A percentile compares a stretch with the other conserved stretches of the same genome.
These are phyloP conservation scores for Ricinus communis DNA, from an alignment of 345 rosid species.

Conservation along the genomic window DNA sequence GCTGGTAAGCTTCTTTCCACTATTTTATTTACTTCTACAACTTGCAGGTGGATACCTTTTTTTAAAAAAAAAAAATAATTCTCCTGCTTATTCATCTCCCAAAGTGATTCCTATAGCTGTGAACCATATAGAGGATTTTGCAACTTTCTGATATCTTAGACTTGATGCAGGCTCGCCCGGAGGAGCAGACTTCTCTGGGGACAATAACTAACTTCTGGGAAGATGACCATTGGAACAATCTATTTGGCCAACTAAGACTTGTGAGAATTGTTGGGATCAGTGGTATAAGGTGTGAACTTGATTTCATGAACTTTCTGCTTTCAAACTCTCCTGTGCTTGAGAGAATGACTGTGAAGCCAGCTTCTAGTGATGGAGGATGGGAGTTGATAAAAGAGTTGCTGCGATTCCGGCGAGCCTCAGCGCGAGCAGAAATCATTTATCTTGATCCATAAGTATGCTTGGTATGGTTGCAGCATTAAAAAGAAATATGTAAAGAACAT, in stretches of 20 bases:
- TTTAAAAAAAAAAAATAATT: too few species aligned
- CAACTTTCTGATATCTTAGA: slow-evolving; percentile 12
- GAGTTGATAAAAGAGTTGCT: slow-evolving; percentile 54
- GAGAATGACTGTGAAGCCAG: slow-evolving; percentile 55
- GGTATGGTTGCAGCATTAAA: neutral
- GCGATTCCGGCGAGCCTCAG: slow-evolving; percentile 57
- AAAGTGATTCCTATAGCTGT: neutral
- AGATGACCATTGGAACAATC: slow-evolving; percentile 42
- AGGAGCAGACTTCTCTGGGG: slow-evolving; percentile 35
- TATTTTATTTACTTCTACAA: neutral
- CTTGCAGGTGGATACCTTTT: neutral
- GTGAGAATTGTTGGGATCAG: slow-evolving; percentile 47
- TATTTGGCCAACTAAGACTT: slow-evolving; percentile 48
- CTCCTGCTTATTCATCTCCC: neutral
- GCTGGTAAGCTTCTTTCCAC: slow-evolving; percentile 38
- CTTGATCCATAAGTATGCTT: slow-evolving; percentile 39
- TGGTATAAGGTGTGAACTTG: slow-evolving; percentile 51
- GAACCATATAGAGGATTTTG: neutral
- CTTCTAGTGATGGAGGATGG: slow-evolving; percentile 42
- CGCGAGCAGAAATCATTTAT: slow-evolving; percentile 50
- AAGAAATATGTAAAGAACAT: neutral
- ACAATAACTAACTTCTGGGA: slow-evolving; percentile 39
- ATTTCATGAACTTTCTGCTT: slow-evolving; percentile 56
- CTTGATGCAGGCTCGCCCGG: slow-evolving; percentile 50
- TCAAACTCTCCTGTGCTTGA: slow-evolving; percentile 60